These are phyloP conservation scores for Leccinum uliginosum DNA, from an alignment of 768 basidiomycete species.

Conservation along the genomic window DNA sequence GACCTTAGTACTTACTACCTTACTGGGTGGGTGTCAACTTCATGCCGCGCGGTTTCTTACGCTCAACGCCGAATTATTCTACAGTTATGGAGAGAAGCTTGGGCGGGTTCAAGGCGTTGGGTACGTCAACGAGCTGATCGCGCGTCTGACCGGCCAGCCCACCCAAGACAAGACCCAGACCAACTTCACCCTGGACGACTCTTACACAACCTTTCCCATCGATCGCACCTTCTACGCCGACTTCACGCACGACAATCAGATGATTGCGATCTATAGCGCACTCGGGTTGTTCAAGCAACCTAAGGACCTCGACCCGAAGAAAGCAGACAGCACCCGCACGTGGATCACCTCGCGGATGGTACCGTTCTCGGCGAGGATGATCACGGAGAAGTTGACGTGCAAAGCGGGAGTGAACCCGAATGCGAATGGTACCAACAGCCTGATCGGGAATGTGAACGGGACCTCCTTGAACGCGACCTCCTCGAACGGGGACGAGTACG, in stretches of 20 bases:
- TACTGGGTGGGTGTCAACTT: slow-evolving; percentile 40
- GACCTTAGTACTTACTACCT: slow-evolving; percentile 76
- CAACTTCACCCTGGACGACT: slow-evolving; percentile 36
- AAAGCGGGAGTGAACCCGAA: background rate
- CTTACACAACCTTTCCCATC: background rate
- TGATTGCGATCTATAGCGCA: background rate
- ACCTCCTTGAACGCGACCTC: too few relatives aligned
- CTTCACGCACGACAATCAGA: background rate
- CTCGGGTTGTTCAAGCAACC: background rate
- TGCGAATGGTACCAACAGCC: background rate
- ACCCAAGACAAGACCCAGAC: slow-evolving; percentile 72
- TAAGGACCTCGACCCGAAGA: background rate
- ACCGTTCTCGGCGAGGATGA: slow-evolving; percentile 69
- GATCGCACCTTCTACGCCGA: background rate
- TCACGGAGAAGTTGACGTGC: slow-evolving; percentile 49
- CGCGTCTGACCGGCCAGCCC: slow-evolving; percentile 34
- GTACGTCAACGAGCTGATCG: slow-evolving; percentile 63
- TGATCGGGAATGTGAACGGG: too few relatives aligned
- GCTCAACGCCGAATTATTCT: background rate
- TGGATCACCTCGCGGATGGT: slow-evolving; percentile 38
- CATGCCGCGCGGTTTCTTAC: background rate
- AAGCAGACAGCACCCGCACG: background rate
- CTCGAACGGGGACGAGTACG: background rate
- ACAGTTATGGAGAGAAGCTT: slow-evolving; percentile 63
- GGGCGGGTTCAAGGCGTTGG: slow-evolving; percentile 80